Evolutionary conservation across 2,329 filamentous ascomycete genomes (phyloP).

Genomic region (Capronia coronata): DNA sequence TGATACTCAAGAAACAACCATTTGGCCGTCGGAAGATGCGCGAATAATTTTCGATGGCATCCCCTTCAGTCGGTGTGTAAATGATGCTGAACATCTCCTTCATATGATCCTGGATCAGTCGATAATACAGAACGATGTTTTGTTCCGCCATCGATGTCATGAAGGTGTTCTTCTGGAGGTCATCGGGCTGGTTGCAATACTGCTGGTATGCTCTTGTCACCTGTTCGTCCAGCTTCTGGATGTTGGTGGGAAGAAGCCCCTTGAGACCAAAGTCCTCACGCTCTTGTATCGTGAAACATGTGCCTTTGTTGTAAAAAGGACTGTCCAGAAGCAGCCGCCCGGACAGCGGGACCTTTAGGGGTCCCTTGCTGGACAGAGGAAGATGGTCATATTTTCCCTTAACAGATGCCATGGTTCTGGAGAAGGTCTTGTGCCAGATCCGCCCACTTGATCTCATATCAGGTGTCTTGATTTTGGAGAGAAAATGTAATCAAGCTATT

Average conservation of each 20-base stretch:
- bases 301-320: constrained; percentile 75
- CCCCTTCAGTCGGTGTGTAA: constrained; percentile 77
- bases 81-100: constrained; percentile 87
- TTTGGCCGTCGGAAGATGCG: constrained; percentile 69
- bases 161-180: constrained; percentile 77
- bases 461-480: not conserved
- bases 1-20: constrained; percentile 73
- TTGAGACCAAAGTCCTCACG: constrained; percentile 62
- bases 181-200: constrained; percentile 57
- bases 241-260: constrained; percentile 64
- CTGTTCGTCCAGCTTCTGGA: constrained; percentile 72
- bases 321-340: constrained; percentile 56
- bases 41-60: constrained; percentile 81
- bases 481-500: no score
- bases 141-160: constrained; percentile 79
- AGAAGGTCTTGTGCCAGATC: not conserved
- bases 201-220: constrained; percentile 72
- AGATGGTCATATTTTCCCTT: constrained; percentile 30
- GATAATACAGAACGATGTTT: constrained; percentile 71
- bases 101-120: constrained; percentile 69
- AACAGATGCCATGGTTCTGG: constrained; percentile 1
- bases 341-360: constrained; percentile 30
- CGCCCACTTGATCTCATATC: not conserved
- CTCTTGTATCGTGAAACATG: constrained; percentile 65
- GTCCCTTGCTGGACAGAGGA: constrained; percentile 31